These are phyloP conservation scores for Beauveria caledonica DNA, from an alignment of 2,329 filamentous ascomycete species.

Conservation along the genomic window DNA sequence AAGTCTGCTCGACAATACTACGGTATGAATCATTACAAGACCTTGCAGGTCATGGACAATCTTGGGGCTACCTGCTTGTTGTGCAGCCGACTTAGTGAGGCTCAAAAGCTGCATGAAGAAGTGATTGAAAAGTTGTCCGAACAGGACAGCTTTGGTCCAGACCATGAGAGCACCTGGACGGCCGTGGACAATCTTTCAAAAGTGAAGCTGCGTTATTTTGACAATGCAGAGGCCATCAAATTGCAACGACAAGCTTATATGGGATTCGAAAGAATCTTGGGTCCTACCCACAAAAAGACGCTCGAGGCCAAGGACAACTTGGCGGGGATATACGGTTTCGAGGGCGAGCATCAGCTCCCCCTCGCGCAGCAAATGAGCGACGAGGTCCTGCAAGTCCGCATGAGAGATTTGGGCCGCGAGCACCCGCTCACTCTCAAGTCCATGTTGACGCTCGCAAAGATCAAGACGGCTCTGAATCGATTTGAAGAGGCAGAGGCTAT, in stretches of 20 bases:
- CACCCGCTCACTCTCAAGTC: slow-evolving; percentile 5
- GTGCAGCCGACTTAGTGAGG: neutral
- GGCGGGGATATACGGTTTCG: neutral
- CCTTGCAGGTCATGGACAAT: slow-evolving; percentile 4
- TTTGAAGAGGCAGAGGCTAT: slow-evolving; percentile 2
- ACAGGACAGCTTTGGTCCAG: neutral
- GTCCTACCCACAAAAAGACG: neutral
- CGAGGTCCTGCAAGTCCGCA: neutral
- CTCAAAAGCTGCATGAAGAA: neutral
- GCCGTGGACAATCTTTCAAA: neutral
- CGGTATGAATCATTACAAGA: neutral
- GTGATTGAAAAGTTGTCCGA: neutral
- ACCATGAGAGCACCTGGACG: neutral
- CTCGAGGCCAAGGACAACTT: slow-evolving; percentile 2
- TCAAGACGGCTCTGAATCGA: neutral
- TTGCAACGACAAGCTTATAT: neutral
- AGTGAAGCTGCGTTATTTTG: neutral
- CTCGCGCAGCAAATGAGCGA: neutral
- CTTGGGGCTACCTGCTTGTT: slow-evolving; percentile 1
- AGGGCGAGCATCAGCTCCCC: neutral
- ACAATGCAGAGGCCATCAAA: neutral
- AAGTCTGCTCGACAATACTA: neutral
- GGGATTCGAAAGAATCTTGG: neutral
- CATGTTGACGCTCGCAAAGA: slow-evolving; percentile 1
- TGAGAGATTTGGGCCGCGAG: neutral